Evolutionary conservation across 371 early-diverging fungal species (phyloP).

Genomic region (Mortierella sp.): DNA sequence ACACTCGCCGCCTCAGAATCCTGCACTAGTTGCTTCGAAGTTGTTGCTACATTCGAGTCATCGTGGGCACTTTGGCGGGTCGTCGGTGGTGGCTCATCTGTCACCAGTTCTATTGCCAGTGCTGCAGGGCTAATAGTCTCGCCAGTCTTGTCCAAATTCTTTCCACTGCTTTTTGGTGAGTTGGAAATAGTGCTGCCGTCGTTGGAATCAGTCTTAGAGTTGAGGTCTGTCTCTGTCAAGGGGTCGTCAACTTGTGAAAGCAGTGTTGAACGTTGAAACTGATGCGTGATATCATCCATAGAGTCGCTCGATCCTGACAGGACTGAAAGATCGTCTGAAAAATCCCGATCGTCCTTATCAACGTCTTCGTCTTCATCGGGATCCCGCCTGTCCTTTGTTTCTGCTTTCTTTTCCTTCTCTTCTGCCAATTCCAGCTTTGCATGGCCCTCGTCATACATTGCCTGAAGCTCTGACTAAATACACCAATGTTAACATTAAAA

Average conservation of each 20-base stretch:
- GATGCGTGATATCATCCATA: constrained; percentile 41
- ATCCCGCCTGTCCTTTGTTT: background rate
- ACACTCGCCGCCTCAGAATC: constrained; percentile 1
- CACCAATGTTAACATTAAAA: background rate
- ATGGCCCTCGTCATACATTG: constrained; percentile 42
- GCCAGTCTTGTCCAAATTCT: background rate
- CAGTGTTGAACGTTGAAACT: constrained; percentile 29
- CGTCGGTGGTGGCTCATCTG: background rate
- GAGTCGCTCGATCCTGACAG: constrained; percentile 10
- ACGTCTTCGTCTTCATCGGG: constrained; percentile 27
- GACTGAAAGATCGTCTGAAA: background rate
- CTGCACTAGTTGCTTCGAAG: background rate
- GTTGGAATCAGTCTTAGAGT: background rate
- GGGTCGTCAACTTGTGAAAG: constrained; percentile 19
- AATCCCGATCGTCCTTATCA: constrained; percentile 23
- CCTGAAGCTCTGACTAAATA: constrained; percentile 40
- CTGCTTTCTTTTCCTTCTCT: constrained; percentile 15
- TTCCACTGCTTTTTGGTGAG: background rate
- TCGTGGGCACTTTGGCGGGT: background rate
- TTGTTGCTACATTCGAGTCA: background rate
- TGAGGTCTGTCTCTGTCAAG: background rate
- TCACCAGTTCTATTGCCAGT: too few species aligned
- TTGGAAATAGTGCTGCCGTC: background rate
- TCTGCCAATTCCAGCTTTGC: constrained; percentile 19
- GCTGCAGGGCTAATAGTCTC: background rate